Conservation (phyloP, 768 basidiomycete genomes). For the Collybia sordida region DNA sequence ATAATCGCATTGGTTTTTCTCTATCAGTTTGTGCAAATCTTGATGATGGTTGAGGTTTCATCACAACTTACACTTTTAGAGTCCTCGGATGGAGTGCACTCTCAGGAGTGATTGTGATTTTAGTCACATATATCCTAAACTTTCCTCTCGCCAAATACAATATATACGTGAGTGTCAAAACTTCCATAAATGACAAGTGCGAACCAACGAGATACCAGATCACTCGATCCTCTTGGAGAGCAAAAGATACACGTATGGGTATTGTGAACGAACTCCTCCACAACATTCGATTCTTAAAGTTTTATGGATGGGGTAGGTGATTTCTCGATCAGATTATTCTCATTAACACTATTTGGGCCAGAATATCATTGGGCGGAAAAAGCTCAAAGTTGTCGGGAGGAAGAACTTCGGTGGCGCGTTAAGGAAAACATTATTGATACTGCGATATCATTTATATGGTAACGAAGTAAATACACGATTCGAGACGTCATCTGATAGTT, state of each 20-base stretch:
- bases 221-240: conserved; percentile 56
- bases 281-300: conserved; percentile 71
- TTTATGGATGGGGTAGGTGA: conserved; percentile 68
- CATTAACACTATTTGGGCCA: conserved; percentile 16
- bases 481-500: conserved; percentile 1
- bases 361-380: conserved; percentile 62
- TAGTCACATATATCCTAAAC: conserved; percentile 62
- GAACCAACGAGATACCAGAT: conserved; percentile 33
- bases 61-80: conserved; percentile 29
- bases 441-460: conserved; percentile 70
- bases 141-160: conserved; percentile 69
- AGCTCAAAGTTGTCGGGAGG: conserved; percentile 52
- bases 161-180: conserved; percentile 46
- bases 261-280: conserved; percentile 76
- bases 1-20: conserved; percentile 69
- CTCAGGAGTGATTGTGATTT: conserved; percentile 64
- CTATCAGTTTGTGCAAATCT: conserved; percentile 52
- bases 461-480: conserved; percentile 11
- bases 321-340: background rate
- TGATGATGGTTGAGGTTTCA: background rate
- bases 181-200: background rate
- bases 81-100: conserved; percentile 79
- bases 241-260: conserved; percentile 68
- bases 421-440: conserved; percentile 62
- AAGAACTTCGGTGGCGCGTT: conserved; percentile 67